phyloP scores from a whole-genome alignment of 768 basidiomycete genomes.

The Leccinellum rugosiceps region DNA sequence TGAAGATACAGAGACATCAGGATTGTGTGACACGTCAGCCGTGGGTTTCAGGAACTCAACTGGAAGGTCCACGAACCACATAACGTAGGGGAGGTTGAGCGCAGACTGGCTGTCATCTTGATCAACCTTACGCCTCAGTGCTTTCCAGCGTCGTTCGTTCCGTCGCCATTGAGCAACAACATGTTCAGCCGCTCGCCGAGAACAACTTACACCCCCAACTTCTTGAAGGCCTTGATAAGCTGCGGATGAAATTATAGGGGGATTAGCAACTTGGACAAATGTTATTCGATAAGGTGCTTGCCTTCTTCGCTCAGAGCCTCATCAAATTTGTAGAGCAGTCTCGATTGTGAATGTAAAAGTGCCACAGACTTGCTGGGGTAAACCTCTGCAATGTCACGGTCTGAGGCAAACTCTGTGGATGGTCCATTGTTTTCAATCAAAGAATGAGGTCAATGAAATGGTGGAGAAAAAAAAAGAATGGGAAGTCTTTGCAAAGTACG shows the following conservation, averaged over 20 bases:
- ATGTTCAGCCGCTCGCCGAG: constrained; percentile 55
- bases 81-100: no score
- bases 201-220: constrained; percentile 45
- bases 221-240: constrained; percentile 34
- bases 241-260: not conserved
- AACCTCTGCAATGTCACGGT: constrained; percentile 56
- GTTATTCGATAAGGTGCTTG: constrained; percentile 19
- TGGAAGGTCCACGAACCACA: constrained; percentile 36
- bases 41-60: not conserved
- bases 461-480: not conserved
- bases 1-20: constrained; percentile 36
- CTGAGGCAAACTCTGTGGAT: constrained; percentile 55
- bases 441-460: not conserved
- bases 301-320: constrained; percentile 50
- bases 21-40: constrained; percentile 22
- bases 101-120: no score
- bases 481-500: not conserved
- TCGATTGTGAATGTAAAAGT: constrained; percentile 54
- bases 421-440: not conserved
- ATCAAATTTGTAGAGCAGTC: constrained; percentile 54
- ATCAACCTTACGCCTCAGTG: constrained; percentile 28
- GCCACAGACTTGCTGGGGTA: constrained; percentile 53
- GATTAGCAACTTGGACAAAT: not conserved
- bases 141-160: not conserved
- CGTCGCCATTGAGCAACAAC: constrained; percentile 25